A percentile compares a stretch with the other conserved stretches of the same genome.
Conservation (phyloP, 208 protist species). For the Crithidia bombi region DNA sequence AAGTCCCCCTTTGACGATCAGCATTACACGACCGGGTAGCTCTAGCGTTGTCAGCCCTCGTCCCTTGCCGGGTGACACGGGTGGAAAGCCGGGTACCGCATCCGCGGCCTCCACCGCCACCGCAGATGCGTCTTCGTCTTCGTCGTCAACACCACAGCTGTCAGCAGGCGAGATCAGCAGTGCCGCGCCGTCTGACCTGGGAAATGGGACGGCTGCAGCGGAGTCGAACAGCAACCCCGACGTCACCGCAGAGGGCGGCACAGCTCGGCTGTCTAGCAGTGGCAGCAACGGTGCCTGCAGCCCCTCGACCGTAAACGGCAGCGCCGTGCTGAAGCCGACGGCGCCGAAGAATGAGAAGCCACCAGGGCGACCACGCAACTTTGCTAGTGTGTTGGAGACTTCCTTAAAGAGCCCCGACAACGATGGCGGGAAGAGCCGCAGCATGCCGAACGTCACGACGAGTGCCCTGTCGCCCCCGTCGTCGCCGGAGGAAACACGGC, state of each 20-base stretch:
- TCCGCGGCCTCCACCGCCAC: neutral
- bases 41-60: neutral
- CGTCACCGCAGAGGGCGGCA: too few relatives aligned
- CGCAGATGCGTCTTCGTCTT: neutral
- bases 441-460: conserved; percentile 15
- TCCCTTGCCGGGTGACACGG: neutral
- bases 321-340: conserved; percentile 36
- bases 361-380: conserved; percentile 39
- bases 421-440: conserved; percentile 13
- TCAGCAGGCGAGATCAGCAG: neutral
- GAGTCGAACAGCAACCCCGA: neutral
- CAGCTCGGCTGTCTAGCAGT: too few relatives aligned
- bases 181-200: neutral
- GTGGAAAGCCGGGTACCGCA: neutral
- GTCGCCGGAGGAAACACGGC: conserved; percentile 17
- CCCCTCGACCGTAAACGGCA: neutral
- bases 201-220: neutral
- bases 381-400: conserved; percentile 40
- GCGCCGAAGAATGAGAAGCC: conserved; percentile 60
- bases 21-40: conserved; percentile 18
- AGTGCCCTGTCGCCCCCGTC: conserved; percentile 15
- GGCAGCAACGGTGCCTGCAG: too few relatives aligned
- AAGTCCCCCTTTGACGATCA: conserved; percentile 25
- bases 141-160: neutral
- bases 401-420: conserved; percentile 9